Percentiles rank a stretch among this genome's conserved stretches.
Conservation (phyloP, 352 stramenopile species). For the Globisporangium viniferum region DNA sequence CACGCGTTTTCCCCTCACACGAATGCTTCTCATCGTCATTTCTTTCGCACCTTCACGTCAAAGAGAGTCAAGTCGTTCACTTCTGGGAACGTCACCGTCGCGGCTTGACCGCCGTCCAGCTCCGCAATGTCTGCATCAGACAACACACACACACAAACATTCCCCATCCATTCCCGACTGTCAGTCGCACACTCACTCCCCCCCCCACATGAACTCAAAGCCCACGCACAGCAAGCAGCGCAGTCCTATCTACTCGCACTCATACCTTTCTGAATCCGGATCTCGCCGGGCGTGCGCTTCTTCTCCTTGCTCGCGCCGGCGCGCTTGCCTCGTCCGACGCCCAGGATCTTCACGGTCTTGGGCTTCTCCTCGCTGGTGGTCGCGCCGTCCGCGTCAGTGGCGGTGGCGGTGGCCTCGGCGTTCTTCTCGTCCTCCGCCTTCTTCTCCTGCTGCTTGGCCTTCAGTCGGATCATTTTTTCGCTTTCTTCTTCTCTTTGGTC, state of each 20-base stretch:
- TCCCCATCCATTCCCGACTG: neutral
- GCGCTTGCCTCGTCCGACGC: constrained; percentile 78
- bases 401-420: constrained; percentile 17
- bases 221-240: no score
- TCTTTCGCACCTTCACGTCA: constrained; percentile 69
- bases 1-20: neutral
- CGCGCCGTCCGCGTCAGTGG: neutral
- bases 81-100: constrained; percentile 95
- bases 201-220: neutral
- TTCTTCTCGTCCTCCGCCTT: constrained; percentile 70
- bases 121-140: constrained; percentile 93
- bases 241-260: neutral
- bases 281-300: constrained; percentile 95
- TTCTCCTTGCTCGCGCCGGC: constrained; percentile 72
- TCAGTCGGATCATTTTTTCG: constrained; percentile 68
- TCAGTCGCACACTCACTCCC: constrained; percentile 1
- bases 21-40: neutral
- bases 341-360: constrained; percentile 82
- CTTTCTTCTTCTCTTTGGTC: neutral
- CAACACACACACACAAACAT: neutral
- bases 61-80: constrained; percentile 96
- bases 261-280: constrained; percentile 97
- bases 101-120: constrained; percentile 95
- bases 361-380: constrained; percentile 36
- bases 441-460: constrained; percentile 86